A percentile compares a stretch with the other conserved stretches of the same genome.
These are phyloP conservation scores for Oryza australiensis DNA, from an alignment of 176 grass and related monocot species.

Conservation along the genomic window DNA sequence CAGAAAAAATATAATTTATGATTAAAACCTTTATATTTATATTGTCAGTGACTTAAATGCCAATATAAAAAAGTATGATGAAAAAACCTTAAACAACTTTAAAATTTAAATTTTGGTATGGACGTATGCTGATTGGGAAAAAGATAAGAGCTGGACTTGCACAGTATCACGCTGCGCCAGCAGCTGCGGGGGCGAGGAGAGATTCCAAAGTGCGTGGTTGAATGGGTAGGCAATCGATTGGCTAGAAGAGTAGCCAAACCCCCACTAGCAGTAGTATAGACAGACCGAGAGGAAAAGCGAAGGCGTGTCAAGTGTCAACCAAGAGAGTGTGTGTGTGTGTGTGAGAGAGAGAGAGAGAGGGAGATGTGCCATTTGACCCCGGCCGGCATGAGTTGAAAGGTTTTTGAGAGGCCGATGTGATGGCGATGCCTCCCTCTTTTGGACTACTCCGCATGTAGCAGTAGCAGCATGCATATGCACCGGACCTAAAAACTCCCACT, in stretches of 20 bases:
- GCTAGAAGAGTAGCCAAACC: slow-evolving; percentile 1
- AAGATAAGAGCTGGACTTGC: too few species aligned
- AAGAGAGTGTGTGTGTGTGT: too few species aligned
- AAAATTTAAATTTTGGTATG: too few species aligned
- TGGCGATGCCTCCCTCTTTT: slow-evolving; percentile 11
- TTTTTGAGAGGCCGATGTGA: neutral
- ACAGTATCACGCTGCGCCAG: too few species aligned
- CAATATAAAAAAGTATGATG: too few species aligned
- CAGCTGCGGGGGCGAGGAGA: too few species aligned
- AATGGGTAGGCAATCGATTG: slow-evolving; percentile 32
- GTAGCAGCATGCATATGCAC: neutral
- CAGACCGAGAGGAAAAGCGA: slow-evolving; percentile 9
- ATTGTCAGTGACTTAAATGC: too few species aligned
- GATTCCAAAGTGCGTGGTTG: neutral
- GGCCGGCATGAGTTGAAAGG: slow-evolving; percentile 15
- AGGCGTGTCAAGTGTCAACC: neutral
- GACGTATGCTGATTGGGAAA: too few species aligned
- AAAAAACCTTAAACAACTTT: too few species aligned
- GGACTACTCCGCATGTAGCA: neutral
- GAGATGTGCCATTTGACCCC: neutral
- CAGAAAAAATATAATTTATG: too few species aligned
- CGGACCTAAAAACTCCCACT: neutral
- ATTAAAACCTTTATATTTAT: too few species aligned
- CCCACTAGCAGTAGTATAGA: neutral
- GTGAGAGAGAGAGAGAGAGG: too few species aligned